These are phyloP conservation scores for Verticillium isaacii DNA, from an alignment of 2,329 filamentous ascomycete genomes.

Conservation along the genomic window DNA sequence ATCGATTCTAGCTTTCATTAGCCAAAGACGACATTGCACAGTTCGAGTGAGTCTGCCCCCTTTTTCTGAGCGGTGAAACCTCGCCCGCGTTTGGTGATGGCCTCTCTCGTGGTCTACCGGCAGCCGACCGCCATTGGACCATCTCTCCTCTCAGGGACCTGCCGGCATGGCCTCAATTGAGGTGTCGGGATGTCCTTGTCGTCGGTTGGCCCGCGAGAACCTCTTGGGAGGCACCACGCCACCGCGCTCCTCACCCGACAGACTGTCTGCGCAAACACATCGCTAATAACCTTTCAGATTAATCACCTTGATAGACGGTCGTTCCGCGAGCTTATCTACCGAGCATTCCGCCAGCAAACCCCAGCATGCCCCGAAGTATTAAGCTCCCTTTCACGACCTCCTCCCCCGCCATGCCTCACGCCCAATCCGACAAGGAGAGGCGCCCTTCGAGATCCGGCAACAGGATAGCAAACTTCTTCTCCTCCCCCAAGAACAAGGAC, in stretches of 20 bases:
- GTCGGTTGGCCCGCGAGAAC: neutral
- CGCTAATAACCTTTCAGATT: conserved; percentile 12
- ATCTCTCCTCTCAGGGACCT: neutral
- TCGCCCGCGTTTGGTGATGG: neutral
- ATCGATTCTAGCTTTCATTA: neutral
- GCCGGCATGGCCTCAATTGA: neutral
- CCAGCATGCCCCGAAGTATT: conserved; percentile 54
- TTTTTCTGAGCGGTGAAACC: neutral
- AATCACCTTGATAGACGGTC: conserved; percentile 6
- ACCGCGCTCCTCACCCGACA: neutral
- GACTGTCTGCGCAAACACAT: neutral
- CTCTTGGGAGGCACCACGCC: neutral
- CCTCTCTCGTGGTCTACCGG: neutral
- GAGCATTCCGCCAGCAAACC: conserved; percentile 22
- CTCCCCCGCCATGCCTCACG: conserved; percentile 38
- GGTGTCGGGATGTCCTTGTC: neutral
- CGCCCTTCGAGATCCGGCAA: conserved; percentile 54
- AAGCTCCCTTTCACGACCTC: conserved; percentile 50
- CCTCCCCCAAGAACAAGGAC: conserved; percentile 70
- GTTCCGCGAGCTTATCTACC: neutral
- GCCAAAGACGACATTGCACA: neutral
- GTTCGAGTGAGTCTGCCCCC: neutral
- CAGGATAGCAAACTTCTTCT: conserved; percentile 79
- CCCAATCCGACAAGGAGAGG: conserved; percentile 48
- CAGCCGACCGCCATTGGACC: neutral